phyloP scores from a whole-genome alignment of 495 filamentous ascomycete species.

The Schizothecium vesticola region DNA sequence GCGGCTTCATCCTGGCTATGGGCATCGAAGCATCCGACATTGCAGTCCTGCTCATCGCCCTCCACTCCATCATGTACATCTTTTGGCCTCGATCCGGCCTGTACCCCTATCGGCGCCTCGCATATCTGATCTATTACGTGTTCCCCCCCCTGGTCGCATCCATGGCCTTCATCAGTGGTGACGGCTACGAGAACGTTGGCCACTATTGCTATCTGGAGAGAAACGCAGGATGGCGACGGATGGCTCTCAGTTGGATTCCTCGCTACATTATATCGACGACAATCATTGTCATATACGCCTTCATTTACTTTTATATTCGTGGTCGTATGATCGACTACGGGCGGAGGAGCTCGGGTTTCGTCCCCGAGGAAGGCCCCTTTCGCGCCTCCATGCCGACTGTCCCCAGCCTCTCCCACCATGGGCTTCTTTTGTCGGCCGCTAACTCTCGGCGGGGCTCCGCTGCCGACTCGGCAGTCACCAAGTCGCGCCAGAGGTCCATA shows the following conservation, averaged over 20 bases:
- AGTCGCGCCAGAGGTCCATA: constrained; percentile 23
- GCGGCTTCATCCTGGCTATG: constrained; percentile 58
- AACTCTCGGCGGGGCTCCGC: constrained; percentile 25
- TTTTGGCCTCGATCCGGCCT: constrained; percentile 59
- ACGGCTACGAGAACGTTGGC: constrained; percentile 54
- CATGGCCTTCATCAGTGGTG: constrained; percentile 57
- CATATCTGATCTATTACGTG: constrained; percentile 50
- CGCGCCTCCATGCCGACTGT: constrained; percentile 24
- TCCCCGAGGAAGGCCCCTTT: constrained; percentile 4
- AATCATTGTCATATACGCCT: constrained; percentile 57
- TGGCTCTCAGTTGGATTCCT: constrained; percentile 64
- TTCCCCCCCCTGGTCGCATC: constrained; percentile 55
- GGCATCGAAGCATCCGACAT: constrained; percentile 66
- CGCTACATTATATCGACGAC: constrained; percentile 61
- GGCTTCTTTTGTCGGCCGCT: constrained; percentile 33
- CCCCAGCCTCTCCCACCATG: constrained; percentile 37
- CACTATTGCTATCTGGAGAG: constrained; percentile 64
- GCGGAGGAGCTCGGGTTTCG: constrained; percentile 21
- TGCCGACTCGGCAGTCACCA: constrained; percentile 20
- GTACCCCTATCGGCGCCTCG: constrained; percentile 55
- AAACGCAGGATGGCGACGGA: constrained; percentile 57
- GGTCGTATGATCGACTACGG: constrained; percentile 28
- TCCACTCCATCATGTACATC: constrained; percentile 66
- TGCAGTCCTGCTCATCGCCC: constrained; percentile 61
- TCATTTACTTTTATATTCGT: constrained; percentile 63